Evolutionary conservation across 139 green algal genomes (phyloP).

Genomic region (Picochlorum sp.): DNA sequence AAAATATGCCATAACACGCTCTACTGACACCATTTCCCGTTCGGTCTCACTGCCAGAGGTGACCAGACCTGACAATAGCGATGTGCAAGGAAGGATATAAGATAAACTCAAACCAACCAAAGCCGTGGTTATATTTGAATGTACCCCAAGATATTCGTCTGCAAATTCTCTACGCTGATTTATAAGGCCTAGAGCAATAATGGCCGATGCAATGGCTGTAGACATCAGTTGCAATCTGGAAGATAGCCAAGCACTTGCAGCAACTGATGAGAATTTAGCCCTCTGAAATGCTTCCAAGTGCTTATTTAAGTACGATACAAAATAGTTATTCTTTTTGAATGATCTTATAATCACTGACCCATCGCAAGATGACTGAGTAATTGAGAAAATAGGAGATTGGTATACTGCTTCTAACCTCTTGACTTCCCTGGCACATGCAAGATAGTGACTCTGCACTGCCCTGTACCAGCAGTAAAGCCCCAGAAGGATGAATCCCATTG

Average conservation of each 20-base stretch:
- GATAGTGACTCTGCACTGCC: conserved; percentile 55
- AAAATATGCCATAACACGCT: conserved; percentile 39
- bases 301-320: conserved; percentile 18
- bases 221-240: conserved; percentile 76
- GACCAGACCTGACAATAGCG: conserved; percentile 65
- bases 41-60: conserved; percentile 63
- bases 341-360: conserved; percentile 44
- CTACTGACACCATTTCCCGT: conserved; percentile 77
- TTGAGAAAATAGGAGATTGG: conserved; percentile 58
- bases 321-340: conserved; percentile 36
- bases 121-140: conserved; percentile 12
- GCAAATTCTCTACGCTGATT: conserved; percentile 2
- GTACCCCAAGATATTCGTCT: too few species aligned
- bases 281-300: conserved; percentile 35
- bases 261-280: conserved; percentile 20
- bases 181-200: conserved; percentile 42
- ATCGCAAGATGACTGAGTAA: conserved; percentile 45
- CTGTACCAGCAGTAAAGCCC: conserved; percentile 45
- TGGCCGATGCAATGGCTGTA: conserved; percentile 42
- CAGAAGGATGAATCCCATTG: conserved; percentile 45
- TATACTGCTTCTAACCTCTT: conserved; percentile 55
- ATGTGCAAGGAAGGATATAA: conserved; percentile 72
- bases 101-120: conserved; percentile 61
- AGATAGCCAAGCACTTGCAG: conserved; percentile 55
- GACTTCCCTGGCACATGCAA: conserved; percentile 51